Evolutionary conservation across 179 eudicot genomes (phyloP).

Genomic region (Spinacia oleracea): DNA sequence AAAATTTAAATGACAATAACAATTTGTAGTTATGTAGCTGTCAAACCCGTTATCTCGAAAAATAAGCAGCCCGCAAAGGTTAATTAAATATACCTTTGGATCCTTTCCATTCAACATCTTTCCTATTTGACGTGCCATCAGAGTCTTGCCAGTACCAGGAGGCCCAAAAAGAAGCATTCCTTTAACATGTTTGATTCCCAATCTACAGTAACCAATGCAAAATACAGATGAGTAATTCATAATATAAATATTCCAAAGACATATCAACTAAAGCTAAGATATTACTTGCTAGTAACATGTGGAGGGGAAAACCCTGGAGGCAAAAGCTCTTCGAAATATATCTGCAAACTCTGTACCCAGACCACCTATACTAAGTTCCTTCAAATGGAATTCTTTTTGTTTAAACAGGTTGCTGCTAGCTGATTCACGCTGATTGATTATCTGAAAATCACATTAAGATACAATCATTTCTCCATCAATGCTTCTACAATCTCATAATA

Average conservation of each 20-base stretch:
- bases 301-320: conserved; percentile 97
- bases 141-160: conserved; percentile 98
- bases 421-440: conserved; percentile 89
- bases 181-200: conserved; percentile 97
- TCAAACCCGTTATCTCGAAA: not conserved
- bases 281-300: conserved; percentile 89
- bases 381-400: conserved; percentile 92
- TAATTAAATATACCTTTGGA: conserved; percentile 61
- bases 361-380: conserved; percentile 92
- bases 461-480: conserved; percentile 5
- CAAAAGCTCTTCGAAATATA: conserved; percentile 97
- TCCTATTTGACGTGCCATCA: conserved; percentile 98
- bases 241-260: conserved; percentile 11
- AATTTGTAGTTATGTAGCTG: too few relatives aligned
- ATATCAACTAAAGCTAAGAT: conserved; percentile 4
- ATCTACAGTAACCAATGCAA: conserved; percentile 36
- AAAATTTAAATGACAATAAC: not conserved
- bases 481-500: not conserved
- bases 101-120: conserved; percentile 96
- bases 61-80: conserved; percentile 9
- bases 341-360: conserved; percentile 89
- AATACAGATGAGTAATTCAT: conserved; percentile 1
- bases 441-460: conserved; percentile 37
- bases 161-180: conserved; percentile 99
- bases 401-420: conserved; percentile 92